These are phyloP conservation scores for Botrytis paeoniae DNA, from an alignment of 2,329 filamentous ascomycete species.

Conservation along the genomic window DNA sequence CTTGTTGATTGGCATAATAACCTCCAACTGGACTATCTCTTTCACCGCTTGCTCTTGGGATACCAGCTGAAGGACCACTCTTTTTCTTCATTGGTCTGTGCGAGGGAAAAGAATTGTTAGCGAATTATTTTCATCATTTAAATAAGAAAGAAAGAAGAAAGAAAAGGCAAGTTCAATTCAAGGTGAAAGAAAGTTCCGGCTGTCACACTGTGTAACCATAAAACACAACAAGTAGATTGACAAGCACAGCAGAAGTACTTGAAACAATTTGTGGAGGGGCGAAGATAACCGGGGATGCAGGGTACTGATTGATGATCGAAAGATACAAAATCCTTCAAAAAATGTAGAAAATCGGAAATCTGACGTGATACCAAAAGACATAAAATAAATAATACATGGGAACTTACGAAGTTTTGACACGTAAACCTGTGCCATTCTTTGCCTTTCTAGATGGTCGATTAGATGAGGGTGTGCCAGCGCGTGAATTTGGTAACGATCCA, in stretches of 20 bases:
- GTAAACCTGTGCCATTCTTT: conserved; percentile 53
- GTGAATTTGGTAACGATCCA: conserved; percentile 51
- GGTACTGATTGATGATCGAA: background rate
- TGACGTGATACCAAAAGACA: conserved; percentile 20
- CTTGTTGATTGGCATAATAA: conserved; percentile 9
- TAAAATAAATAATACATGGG: conserved; percentile 25
- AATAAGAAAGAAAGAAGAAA: conserved; percentile 4
- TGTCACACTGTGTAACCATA: conserved; percentile 33
- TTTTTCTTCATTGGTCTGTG: conserved; percentile 69
- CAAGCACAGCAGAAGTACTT: conserved; percentile 6
- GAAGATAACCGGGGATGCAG: background rate
- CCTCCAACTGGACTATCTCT: conserved; percentile 56
- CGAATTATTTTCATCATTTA: conserved; percentile 21
- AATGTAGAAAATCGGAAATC: conserved; percentile 12
- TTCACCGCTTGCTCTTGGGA: conserved; percentile 63
- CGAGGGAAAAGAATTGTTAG: conserved; percentile 26
- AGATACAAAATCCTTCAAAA: conserved; percentile 16
- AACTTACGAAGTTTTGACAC: conserved; percentile 69
- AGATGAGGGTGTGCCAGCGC: conserved; percentile 57
- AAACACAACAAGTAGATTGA: conserved; percentile 14
- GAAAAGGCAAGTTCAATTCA: background rate
- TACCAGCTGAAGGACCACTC: conserved; percentile 61
- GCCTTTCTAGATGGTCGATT: conserved; percentile 55
- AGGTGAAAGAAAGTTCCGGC: conserved; percentile 18
- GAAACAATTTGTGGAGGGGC: conserved; percentile 13